Percentiles rank a stretch among this genome's conserved stretches.
Evolutionary conservation across 192 early-diverging fungal genomes (phyloP).

Genomic region (Chytriomyces sp.): DNA sequence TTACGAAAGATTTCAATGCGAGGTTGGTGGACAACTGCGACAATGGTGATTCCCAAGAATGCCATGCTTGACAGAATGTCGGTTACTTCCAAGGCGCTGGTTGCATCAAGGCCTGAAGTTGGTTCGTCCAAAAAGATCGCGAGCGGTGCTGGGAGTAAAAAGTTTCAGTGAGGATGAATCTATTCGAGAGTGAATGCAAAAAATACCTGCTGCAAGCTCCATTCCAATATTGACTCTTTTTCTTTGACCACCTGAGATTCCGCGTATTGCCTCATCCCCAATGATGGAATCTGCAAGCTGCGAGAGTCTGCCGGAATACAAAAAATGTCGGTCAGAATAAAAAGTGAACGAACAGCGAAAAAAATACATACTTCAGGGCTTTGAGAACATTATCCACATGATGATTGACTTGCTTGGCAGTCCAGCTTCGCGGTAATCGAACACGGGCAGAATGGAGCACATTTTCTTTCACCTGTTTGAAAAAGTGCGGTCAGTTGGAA

Average conservation of each 20-base stretch:
- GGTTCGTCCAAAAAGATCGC: constrained; percentile 88
- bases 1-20: constrained; percentile 78
- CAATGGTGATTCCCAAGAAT: constrained; percentile 63
- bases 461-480: constrained; percentile 61
- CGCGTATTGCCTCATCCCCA: constrained; percentile 75
- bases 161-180: background rate
- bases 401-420: constrained; percentile 20
- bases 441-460: constrained; percentile 48
- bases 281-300: constrained; percentile 52
- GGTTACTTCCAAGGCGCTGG: constrained; percentile 70
- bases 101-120: constrained; percentile 81
- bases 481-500: background rate
- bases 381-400: constrained; percentile 41
- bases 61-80: constrained; percentile 76
- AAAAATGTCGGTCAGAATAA: background rate
- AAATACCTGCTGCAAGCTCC: constrained; percentile 71
- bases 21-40: constrained; percentile 89
- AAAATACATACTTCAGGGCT: constrained; percentile 29
- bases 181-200: background rate
- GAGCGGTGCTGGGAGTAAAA: constrained; percentile 60
- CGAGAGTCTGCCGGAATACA: constrained; percentile 22
- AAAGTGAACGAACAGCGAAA: background rate
- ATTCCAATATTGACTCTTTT: constrained; percentile 82
- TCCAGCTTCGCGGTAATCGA: constrained; percentile 39
- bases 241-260: constrained; percentile 87